Base-by-base conservation (phyloP, 768 basidiomycete genomes). In the Pleurotus eryngii region DNA sequence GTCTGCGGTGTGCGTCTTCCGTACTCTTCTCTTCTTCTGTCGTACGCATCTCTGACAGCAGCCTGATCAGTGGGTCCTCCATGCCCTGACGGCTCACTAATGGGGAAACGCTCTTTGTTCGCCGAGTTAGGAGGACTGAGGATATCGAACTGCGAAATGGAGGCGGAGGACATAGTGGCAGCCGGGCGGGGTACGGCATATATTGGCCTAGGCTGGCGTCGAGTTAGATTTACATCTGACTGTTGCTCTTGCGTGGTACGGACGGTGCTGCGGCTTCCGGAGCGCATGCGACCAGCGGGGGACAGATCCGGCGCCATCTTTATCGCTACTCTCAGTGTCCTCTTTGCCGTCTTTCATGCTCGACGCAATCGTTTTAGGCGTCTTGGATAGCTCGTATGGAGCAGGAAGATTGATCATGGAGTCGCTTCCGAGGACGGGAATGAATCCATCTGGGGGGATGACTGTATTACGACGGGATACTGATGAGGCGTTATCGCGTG, bases 371-470 rank as follows among this genome's bases (percentile, higher is more conserved):
- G 51, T 53, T 22, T 30, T 53, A 54, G 78, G 73, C 15, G 70
- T 71, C 18, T 76, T 77, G 8, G 67, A 66, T 45, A 89, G 72
- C 60, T 85, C 86, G 64, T 82, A 80, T 0, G 87, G 82, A 17
- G 87, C 81, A 5, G 86, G 87, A 0, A 90, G 68, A 15, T 78
- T 78, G 42, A 87, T 83, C 17, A 77, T 67, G 46, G 74, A 72
- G 57, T 85, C 84, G 2, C 71, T 68, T 61, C 79, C 85, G 2
- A 73, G 66, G 8, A 72, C 67, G 1, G 87, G 87, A 55, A 90
- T 87, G 58, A 78, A 85, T 3, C 82, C 83, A 46, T 89, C 87
- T 0, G 77, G 83, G 11, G 83, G 86, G 14, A 84, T 74, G 6
- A 69, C 51, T 20, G 68, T 65, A 6, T 66, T 64, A 38, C 78